These are phyloP conservation scores for Cocos nucifera DNA, from an alignment of 176 grass and related monocot species.

Conservation along the genomic window DNA sequence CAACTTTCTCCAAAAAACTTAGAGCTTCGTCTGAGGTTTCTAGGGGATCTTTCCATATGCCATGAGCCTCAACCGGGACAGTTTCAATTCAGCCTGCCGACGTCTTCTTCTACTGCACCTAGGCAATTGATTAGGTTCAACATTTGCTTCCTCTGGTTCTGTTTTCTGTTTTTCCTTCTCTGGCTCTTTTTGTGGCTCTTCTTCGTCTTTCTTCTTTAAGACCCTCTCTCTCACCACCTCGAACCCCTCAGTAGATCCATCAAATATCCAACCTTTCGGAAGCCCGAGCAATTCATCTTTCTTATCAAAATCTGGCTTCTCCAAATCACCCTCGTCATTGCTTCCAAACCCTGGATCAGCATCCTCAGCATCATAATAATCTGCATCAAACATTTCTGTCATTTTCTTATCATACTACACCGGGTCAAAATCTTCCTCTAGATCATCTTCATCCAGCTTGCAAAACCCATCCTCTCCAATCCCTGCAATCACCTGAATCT, in stretches of 20 bases:
- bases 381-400: conserved; percentile 54
- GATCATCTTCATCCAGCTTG: conserved; percentile 62
- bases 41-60: conserved; percentile 50
- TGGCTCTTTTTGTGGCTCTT: too few species aligned
- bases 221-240: conserved; percentile 17
- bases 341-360: conserved; percentile 61
- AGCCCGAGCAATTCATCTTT: conserved; percentile 82
- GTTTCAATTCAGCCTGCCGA: conserved; percentile 41
- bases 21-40: conserved; percentile 48
- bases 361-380: conserved; percentile 66
- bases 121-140: conserved; percentile 30
- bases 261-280: conserved; percentile 35
- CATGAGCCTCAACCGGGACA: conserved; percentile 24
- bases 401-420: conserved; percentile 83
- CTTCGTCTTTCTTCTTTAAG: too few species aligned
- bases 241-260: conserved; percentile 26
- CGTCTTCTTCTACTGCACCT: conserved; percentile 54
- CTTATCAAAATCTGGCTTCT: conserved; percentile 73
- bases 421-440: conserved; percentile 91
- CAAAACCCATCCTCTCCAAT: conserved; percentile 34
- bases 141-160: conserved; percentile 32
- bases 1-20: not conserved
- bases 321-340: conserved; percentile 41
- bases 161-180: conserved; percentile 19
- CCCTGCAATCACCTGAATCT: conserved; percentile 54